Percentiles rank a stretch among this genome's conserved stretches.
phyloP scores from a whole-genome alignment of 208 protist genomes.

The Acanthamoeba lenticulata region DNA sequence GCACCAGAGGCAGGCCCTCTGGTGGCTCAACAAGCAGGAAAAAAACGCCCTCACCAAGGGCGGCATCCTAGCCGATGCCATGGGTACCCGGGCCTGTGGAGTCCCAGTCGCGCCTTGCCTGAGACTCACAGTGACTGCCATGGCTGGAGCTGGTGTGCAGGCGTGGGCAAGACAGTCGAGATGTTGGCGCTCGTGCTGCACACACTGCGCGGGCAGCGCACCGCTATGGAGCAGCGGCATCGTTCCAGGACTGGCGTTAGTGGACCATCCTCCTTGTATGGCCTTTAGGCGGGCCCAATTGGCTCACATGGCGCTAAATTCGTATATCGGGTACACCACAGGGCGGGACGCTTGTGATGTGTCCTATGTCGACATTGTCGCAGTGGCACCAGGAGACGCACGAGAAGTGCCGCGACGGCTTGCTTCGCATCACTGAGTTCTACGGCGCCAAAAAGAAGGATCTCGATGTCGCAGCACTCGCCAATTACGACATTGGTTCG shows the following conservation, averaged over 20 bases:
- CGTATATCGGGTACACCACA: background rate
- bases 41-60: constrained; percentile 2
- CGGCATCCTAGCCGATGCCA: constrained; percentile 41
- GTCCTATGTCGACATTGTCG: background rate
- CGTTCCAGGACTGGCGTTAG: background rate
- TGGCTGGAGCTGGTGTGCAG: background rate
- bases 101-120: background rate
- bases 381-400: constrained; percentile 67
- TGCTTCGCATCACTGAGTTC: background rate
- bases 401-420: background rate
- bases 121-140: background rate
- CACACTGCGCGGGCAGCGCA: background rate
- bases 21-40: constrained; percentile 17
- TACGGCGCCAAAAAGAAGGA: background rate
- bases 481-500: background rate
- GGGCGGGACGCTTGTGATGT: constrained; percentile 70
- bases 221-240: background rate
- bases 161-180: constrained; percentile 81
- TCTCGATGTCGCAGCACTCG: background rate
- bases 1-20: constrained; percentile 5
- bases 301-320: background rate
- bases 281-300: no score
- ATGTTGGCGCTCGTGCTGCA: constrained; percentile 2
- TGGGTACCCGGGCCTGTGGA: background rate
- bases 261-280: background rate